Percentiles rank a stretch among this genome's conserved stretches.
Evolutionary conservation across 345 rosid species (phyloP).

Genomic region (Eutrema japonicum): DNA sequence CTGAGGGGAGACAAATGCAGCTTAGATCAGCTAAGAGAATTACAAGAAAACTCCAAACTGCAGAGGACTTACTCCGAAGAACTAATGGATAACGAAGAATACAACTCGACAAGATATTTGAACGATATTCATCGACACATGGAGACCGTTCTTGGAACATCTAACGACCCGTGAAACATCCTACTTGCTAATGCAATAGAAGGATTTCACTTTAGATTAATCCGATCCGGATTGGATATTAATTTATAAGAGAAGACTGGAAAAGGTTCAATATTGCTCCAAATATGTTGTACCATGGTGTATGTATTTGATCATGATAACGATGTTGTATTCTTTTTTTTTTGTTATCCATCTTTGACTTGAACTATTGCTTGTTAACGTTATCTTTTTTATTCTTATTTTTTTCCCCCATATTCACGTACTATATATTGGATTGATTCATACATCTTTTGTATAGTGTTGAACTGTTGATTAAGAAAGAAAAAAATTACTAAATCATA

Average conservation of each 20-base stretch:
- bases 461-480: neutral
- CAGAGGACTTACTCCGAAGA: slow-evolving; percentile 76
- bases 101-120: slow-evolving; percentile 65
- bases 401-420: neutral
- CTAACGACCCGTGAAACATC: slow-evolving; percentile 31
- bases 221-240: slow-evolving; percentile 15
- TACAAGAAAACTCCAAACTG: slow-evolving; percentile 37
- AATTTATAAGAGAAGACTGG: slow-evolving; percentile 19
- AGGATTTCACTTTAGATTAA: slow-evolving; percentile 26
- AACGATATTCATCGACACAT: slow-evolving; percentile 60
- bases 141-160: slow-evolving; percentile 59
- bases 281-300: slow-evolving; percentile 35
- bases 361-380: slow-evolving; percentile 25
- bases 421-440: neutral
- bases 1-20: slow-evolving; percentile 58
- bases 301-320: slow-evolving; percentile 33
- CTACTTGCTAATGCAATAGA: neutral
- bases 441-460: too few species aligned
- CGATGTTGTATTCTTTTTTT: slow-evolving; percentile 28
- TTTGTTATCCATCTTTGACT: neutral
- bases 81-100: slow-evolving; percentile 67
- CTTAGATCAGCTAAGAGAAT: slow-evolving; percentile 45
- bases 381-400: neutral
- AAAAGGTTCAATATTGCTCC: slow-evolving; percentile 29
- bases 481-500: neutral